Evolutionary conservation across 1,139 yeast species (phyloP).

Genomic region (Yamadazyma sp.): DNA sequence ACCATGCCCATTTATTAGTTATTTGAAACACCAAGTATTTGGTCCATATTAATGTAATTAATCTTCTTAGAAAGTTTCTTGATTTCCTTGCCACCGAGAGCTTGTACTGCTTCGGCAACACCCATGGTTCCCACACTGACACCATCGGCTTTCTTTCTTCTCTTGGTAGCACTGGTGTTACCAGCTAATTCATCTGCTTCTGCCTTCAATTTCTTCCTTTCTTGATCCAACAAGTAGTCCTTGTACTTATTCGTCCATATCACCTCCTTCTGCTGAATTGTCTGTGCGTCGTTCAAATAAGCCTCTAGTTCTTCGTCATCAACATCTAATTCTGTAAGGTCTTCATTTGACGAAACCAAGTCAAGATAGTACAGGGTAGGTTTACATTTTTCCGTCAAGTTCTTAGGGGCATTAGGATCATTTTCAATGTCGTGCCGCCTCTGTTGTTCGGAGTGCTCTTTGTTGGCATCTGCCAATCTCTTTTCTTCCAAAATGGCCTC

Average conservation of each 20-base stretch:
- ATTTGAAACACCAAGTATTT: conserved; percentile 1
- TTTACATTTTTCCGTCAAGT: conserved; percentile 52
- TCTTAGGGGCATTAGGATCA: conserved; percentile 49
- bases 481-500: conserved; percentile 1
- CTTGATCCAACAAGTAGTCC: conserved; percentile 83
- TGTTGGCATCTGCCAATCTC: conserved; percentile 1
- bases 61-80: conserved; percentile 82
- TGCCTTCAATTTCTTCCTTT: conserved; percentile 73
- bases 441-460: conserved; percentile 13
- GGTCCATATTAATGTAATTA: conserved; percentile 51
- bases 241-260: conserved; percentile 89
- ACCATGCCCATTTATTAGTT: conserved; percentile 1
- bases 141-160: conserved; percentile 31
- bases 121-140: conserved; percentile 12
- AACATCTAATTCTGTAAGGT: conserved; percentile 53
- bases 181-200: conserved; percentile 88
- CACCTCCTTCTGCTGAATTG: conserved; percentile 59
- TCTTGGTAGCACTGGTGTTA: conserved; percentile 53
- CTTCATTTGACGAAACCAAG: conserved; percentile 59
- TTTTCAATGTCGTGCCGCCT: conserved; percentile 16
- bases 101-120: conserved; percentile 37
- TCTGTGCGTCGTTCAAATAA: conserved; percentile 66
- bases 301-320: conserved; percentile 78
- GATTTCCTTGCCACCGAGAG: conserved; percentile 49
- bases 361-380: conserved; percentile 53